Base-by-base conservation (phyloP, 2,329 filamentous ascomycete genomes). In the Beauveria australis region DNA sequence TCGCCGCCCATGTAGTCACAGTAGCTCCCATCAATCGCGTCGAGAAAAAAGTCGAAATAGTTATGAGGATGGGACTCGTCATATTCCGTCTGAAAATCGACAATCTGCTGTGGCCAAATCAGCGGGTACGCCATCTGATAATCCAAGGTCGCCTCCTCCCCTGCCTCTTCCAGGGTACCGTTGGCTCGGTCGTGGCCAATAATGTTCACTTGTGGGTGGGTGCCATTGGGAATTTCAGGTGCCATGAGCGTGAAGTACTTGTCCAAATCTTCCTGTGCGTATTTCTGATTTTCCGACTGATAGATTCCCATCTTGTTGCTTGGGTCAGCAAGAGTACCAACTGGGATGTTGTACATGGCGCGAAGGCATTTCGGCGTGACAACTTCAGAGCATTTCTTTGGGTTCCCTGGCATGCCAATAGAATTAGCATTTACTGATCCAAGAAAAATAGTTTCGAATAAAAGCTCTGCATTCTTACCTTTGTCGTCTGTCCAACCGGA, bases 11-110 rank as follows among this genome's bases (percentile, higher is more conserved):
- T 76, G 61, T 73, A 81, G 1, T 78, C 79, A n/a, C 72, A 72
- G 63, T 76, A 79, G 9, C 74, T 76, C 3, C 78, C 79, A 64
- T 82, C 79, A 46, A 82, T 73, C 33, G 79, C 80, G 60, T 81
- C 79, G 48, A 79, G 73, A 66, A 82, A 79, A 41, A 48, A 48
- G 44, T 57, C 44, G 18, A 57, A 48, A 14, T 46, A 48, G 14
- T 26, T 26, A 1, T 46, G 12, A 0, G 40, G 40, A 7, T 46
- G 40, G 4, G 41, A 18, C 1, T n/a, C 9, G 40, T 54, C 37
- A n/a, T 64, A 62, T 65, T 67, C 69, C 16, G 67, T 69, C 40
- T 40, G 54, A 64, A 72, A 79, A 1, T 78, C 66, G 2, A 77
- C 75, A 0, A 76, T 70, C n/a, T 72, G 73, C 64, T 82, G 79